phyloP scores from a whole-genome alignment of 345 rosid genomes.

The Jatropha curcas region DNA sequence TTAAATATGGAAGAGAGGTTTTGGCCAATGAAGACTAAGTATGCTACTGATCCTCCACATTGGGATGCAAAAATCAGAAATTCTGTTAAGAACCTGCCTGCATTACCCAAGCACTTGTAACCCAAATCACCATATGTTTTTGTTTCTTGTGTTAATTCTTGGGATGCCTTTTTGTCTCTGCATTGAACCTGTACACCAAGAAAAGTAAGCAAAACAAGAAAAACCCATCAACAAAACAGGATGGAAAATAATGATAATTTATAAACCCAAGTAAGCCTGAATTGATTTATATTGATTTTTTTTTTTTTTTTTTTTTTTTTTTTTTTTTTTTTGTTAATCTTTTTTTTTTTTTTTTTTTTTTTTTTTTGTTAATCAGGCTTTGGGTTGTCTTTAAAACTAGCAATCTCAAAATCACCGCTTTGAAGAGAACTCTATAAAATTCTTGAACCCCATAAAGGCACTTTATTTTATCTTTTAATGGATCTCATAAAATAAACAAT shows the following conservation, averaged over 20 bases:
- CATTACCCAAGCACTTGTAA: conserved; percentile 58
- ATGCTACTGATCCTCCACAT: conserved; percentile 87
- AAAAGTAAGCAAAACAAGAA: background rate
- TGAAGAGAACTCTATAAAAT: too few species aligned
- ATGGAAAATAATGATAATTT: background rate
- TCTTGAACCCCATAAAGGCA: background rate
- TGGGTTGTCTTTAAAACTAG: too few species aligned
- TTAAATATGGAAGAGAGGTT: conserved; percentile 65
- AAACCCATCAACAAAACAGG: background rate
- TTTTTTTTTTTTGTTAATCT: too few species aligned
- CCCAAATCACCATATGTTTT: conserved; percentile 91
- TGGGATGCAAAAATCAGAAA: conserved; percentile 70
- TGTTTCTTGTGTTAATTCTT: conserved; percentile 48
- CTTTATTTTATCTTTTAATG: background rate
- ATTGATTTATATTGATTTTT: background rate
- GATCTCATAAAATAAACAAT: conserved; percentile 1
- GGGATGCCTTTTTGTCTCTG: conserved; percentile 60
- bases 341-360: too few species aligned
- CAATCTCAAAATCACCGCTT: too few species aligned
- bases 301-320: too few species aligned
- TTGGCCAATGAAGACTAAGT: conserved; percentile 83
- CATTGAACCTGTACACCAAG: conserved; percentile 56
- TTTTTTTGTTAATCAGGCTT: too few species aligned
- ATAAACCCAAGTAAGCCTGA: background rate
- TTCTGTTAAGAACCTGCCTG: conserved; percentile 77